Evolutionary conservation across 345 rosid genomes (phyloP), one percentile per base, ranked within the genome.

Genomic region (Rhodamnia rubescens): DNA sequence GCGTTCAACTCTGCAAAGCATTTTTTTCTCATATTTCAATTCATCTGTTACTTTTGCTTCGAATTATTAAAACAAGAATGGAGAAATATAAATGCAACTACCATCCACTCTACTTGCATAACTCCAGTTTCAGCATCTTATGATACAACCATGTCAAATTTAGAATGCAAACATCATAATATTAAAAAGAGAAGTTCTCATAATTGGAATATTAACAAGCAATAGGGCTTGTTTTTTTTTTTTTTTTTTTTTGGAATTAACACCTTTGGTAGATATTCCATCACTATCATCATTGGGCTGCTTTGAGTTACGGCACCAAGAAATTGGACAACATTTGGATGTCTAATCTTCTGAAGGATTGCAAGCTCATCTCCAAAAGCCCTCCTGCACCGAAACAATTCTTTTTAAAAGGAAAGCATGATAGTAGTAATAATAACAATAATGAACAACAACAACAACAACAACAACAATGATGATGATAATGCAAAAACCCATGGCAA

Each of bases 241-340:
- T n/a, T n/a, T n/a, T n/a, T n/a, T n/a, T n/a, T n/a, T n/a, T n/a
- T n/a, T n/a, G n/a, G n/a, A 32, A 52, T 81, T 69, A 78, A 84
- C 74, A 97, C 98, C 98, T 95, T 94, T 18, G 95, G 98, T 85
- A 97, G 87, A 88, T 95, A 95, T 87, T 95, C 99, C 24, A 95
- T 97, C 78, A 97, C 98, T 88, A 95, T 97, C 98, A 97, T 97
- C 99, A 97, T 94, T 56, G 99, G 98, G 86, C 94, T 95, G 90
- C 92, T 97, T 87, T 95, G 99, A 29, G 98, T 97, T 85, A 97
- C 98, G 83, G 99, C 98, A 85, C 99, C 98, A 86, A 97, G 93
- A 90, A 97, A 97, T 89, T 97, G 99, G 29, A 97, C 98, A 7
- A 96, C 98, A 89, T 97, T 96, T 84, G 98, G 99, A 91, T 97